These are phyloP conservation scores for Penicillium sp. DNA, from an alignment of 2,329 filamentous ascomycete genomes.

Conservation along the genomic window DNA sequence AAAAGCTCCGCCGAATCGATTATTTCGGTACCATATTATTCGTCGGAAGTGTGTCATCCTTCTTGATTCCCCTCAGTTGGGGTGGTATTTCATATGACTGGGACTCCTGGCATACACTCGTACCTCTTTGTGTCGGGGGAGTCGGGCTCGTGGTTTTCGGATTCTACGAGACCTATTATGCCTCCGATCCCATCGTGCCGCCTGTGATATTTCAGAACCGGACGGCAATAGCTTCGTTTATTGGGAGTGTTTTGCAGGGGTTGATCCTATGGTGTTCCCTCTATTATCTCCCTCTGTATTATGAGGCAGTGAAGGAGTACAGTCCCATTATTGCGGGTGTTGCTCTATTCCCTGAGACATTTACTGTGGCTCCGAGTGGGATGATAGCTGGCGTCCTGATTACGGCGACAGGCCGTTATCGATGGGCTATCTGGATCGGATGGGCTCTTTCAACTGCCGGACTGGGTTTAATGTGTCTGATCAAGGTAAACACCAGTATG, in stretches of 20 bases:
- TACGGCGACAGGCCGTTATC: conserved; percentile 57
- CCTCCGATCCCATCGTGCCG: conserved; percentile 51
- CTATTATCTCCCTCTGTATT: conserved; percentile 53
- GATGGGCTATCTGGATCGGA: conserved; percentile 59
- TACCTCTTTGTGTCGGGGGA: conserved; percentile 58
- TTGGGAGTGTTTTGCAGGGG: conserved; percentile 57
- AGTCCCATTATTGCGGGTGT: conserved; percentile 55
- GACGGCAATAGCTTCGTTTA: conserved; percentile 48
- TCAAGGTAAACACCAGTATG: conserved; percentile 46
- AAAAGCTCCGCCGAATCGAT: conserved; percentile 57
- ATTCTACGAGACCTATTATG: conserved; percentile 53
- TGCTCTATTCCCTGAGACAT: conserved; percentile 57
- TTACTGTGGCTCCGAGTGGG: conserved; percentile 62
- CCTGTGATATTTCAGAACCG: conserved; percentile 46
- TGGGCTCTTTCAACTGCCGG: conserved; percentile 61
- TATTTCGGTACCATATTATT: conserved; percentile 63
- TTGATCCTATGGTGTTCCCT: conserved; percentile 48
- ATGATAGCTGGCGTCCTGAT: conserved; percentile 50
- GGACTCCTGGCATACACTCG: conserved; percentile 59
- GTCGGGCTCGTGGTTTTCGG: conserved; percentile 52
- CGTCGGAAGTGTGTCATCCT: conserved; percentile 55
- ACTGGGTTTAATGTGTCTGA: conserved; percentile 46
- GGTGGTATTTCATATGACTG: conserved; percentile 65
- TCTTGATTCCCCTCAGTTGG: conserved; percentile 62
- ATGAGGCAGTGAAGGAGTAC: conserved; percentile 50